Base-by-base conservation (phyloP, 2,329 filamentous ascomycete species). In the Fusarium torulosum region DNA sequence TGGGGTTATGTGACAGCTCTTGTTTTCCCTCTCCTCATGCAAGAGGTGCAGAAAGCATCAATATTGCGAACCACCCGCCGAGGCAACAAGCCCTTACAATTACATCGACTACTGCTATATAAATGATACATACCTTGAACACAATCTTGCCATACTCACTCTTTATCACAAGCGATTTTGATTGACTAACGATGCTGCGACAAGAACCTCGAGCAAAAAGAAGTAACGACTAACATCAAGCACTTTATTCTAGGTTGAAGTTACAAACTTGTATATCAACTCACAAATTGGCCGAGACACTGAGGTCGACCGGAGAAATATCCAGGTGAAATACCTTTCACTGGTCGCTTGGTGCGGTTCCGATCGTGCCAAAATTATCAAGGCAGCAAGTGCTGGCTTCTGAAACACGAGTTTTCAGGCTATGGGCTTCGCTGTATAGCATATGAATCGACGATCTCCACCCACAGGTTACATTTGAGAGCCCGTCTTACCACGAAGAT, bases 1-100 rank as follows among this genome's bases (percentile, higher is more conserved):
- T 25, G 31, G 49, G 51, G 43, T 27, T 41, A 50, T 63, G 52
- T 49, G 53, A 51, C 38, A 63, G 25, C 31, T 57, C 31, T 54
- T 64, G 61, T 64, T 64, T 25, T 45, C 64, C 67, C 57, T 57
- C 49, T 27, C 43, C 66, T 62, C 53, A 67, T 69, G 62, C 57
- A 67, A 57, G 61, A 69, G 55, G 40, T 52, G 62, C 62, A 63
- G 66, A 57, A 57, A 56, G 62, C 57, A 56, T 64, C 51, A 27
- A 56, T 17, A 44, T 55, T 67, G 66, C 66, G 66, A 69, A 67
- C 66, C 66, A 44, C 47, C 23, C 35, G 49, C 52, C 53, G 41
- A 70, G 66, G 66, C 62, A 69, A 67, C 53, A 53, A 59, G 42
- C 45, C 31, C 59, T 37, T 20, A 66, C 43, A 55, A 63, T 54